A percentile compares a stretch with the other conserved stretches of the same genome.
These are phyloP conservation scores for Phalaenopsis hybrid DNA, from an alignment of 116 monocot species.

Conservation along the genomic window DNA sequence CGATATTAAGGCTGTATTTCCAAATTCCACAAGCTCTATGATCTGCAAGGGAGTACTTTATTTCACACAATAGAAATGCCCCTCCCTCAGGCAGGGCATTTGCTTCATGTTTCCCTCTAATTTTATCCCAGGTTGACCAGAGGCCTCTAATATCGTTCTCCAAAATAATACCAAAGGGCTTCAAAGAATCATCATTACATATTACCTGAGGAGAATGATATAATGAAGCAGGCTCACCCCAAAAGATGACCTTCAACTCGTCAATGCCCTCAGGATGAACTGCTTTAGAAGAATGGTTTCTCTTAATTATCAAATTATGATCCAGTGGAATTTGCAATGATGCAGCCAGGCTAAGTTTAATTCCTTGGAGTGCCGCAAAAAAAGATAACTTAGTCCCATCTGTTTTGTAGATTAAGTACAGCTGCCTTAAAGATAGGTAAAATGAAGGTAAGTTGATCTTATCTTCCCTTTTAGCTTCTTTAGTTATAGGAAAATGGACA, in stretches of 20 bases:
- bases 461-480: constrained; percentile 1
- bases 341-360: constrained; percentile 26
- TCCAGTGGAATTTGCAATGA: constrained; percentile 12
- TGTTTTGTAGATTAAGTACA: constrained; percentile 19
- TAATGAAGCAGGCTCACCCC: constrained; percentile 42
- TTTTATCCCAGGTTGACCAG: constrained; percentile 38
- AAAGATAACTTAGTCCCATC: constrained; percentile 22
- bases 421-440: constrained; percentile 30
- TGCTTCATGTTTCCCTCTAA: constrained; percentile 24
- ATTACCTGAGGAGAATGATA: constrained; percentile 6
- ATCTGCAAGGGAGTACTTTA: constrained; percentile 23
- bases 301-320: constrained; percentile 8
- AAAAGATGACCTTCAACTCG: constrained; percentile 32
- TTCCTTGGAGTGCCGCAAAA: constrained; percentile 32
- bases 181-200: constrained; percentile 10
- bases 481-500: constrained; percentile 10
- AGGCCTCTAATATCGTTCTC: constrained; percentile 28
- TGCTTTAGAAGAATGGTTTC: constrained; percentile 13
- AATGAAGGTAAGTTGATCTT: constrained; percentile 24
- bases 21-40: constrained; percentile 21
- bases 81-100: constrained; percentile 11
- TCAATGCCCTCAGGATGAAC: not conserved
- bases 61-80: constrained; percentile 59
- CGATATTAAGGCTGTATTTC: constrained; percentile 43
- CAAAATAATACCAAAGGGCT: constrained; percentile 9